Evolutionary conservation across 345 rosid species (phyloP), one percentile per base, ranked within the genome.

Genomic region (Balakata baccata): DNA sequence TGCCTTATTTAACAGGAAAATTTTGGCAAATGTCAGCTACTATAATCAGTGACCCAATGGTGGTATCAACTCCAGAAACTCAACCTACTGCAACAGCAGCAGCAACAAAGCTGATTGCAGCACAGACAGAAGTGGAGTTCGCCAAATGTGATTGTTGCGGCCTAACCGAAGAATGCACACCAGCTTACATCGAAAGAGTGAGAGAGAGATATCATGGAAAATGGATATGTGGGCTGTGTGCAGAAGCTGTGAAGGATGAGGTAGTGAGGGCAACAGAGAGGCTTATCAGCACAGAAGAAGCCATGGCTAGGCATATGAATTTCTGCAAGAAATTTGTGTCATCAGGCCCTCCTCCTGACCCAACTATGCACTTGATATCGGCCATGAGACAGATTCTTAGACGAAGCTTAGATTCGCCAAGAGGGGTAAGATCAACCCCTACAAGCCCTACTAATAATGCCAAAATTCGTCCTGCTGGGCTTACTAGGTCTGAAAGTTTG

Each of bases 221-320:
- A 84, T 94, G 98, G 98, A 83, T 94, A 5, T 94, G 98, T 78
- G 98, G 98, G 5, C 81, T 94, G 0, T 94, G 98, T 68, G 91
- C 93, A 5, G 98, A 94, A 77, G 98, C 97, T 20, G 84, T 94
- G 2, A 94, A 94, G 51, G 90, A 94, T 68, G 98, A 94, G 77
- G 84, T 90, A 18, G 64, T 88, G 11, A 86, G 97, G 66, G 79
- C 90, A 8, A 50, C 70, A 0, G 87, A 92, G 68, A 82, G 90
- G 73, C 85, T 92, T 1, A 75, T 90, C 3, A 90, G 92, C 14
- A 87, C 95, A 8, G 98, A 92, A 61, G 98, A 94, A 80, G 98
- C 98, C 17, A 82, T 92, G 92, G 50, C 85, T 0, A 89, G 76
- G 68, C 98, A 90, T 81, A 90, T 89, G 93, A 92, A 79, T 75